Percentiles rank a stretch among this genome's conserved stretches.
Conservation (phyloP, 2,329 filamentous ascomycete species). For the Penicillium sp. region DNA sequence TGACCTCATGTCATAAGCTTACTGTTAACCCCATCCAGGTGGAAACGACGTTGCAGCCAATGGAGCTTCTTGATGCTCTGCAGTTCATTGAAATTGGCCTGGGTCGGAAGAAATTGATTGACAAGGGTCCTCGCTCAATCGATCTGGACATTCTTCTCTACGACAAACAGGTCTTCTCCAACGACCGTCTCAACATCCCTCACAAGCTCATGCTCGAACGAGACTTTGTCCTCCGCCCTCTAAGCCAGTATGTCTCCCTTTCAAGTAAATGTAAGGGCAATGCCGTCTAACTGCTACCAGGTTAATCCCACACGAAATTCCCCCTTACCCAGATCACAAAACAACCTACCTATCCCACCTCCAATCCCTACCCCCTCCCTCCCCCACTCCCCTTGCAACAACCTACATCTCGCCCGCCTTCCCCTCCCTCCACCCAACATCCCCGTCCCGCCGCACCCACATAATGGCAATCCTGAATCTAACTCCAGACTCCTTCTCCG, state of each 20-base stretch:
- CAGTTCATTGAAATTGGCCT: slow-evolving; percentile 82
- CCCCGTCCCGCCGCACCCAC: slow-evolving; percentile 65
- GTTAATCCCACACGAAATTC: slow-evolving; percentile 47
- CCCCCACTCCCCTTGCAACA: slow-evolving; percentile 44
- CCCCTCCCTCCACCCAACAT: slow-evolving; percentile 63
- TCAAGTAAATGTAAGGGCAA: not conserved
- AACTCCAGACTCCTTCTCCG: slow-evolving; percentile 96
- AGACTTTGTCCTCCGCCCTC: slow-evolving; percentile 88
- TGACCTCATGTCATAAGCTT: not conserved
- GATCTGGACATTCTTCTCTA: slow-evolving; percentile 93
- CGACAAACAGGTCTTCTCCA: slow-evolving; percentile 66
- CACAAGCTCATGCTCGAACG: slow-evolving; percentile 85
- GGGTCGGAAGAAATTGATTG: slow-evolving; percentile 80
- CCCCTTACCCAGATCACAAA: slow-evolving; percentile 35
- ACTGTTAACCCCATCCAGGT: slow-evolving; percentile 59
- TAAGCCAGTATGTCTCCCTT: slow-evolving; percentile 58
- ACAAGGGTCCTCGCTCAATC: slow-evolving; percentile 94
- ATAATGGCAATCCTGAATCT: slow-evolving; percentile 96
- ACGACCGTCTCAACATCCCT: slow-evolving; percentile 79
- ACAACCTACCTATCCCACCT: slow-evolving; percentile 43
- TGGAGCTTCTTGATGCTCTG: slow-evolving; percentile 77
- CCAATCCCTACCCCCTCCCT: slow-evolving; percentile 38
- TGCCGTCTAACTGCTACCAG: slow-evolving; percentile 30
- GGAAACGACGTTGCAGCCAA: slow-evolving; percentile 75
- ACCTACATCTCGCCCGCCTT: slow-evolving; percentile 44